phyloP scores from a whole-genome alignment of 2,329 filamentous ascomycete genomes.

The Colletotrichum orchidophilum region DNA sequence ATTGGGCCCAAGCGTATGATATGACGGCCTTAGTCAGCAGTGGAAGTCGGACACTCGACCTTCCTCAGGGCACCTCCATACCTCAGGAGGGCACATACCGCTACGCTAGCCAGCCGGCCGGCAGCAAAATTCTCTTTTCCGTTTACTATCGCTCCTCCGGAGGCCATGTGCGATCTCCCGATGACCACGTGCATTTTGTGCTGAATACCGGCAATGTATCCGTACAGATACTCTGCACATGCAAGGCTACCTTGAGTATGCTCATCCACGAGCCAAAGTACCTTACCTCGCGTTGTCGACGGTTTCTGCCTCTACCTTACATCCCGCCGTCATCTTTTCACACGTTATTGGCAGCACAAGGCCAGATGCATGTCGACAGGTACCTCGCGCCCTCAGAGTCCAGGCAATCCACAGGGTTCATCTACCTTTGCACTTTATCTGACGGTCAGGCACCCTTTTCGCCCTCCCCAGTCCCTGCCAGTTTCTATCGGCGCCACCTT shows the following conservation, averaged over 20 bases:
- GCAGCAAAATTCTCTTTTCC: not conserved
- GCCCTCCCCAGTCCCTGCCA: not conserved
- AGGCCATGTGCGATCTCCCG: constrained; percentile 35
- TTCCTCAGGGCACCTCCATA: too few relatives aligned
- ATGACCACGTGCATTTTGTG: constrained; percentile 28
- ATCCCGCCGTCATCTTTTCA: too few relatives aligned
- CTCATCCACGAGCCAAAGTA: not conserved
- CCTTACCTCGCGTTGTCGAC: not conserved
- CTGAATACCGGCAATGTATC: not conserved
- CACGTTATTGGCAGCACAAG: not conserved
- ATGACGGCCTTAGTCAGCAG: not conserved
- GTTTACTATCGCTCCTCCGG: constrained; percentile 17
- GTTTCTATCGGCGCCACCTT: not conserved
- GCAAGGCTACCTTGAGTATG: not conserved
- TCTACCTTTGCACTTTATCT: not conserved
- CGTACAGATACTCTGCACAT: not conserved
- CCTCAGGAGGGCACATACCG: too few relatives aligned
- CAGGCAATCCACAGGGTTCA: not conserved
- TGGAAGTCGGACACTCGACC: too few relatives aligned
- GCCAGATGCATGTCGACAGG: not conserved
- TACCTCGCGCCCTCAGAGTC: not conserved
- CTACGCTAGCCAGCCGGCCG: not conserved
- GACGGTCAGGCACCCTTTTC: not conserved
- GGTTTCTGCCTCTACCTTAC: not conserved
- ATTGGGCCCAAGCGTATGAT: not conserved